Evolutionary conservation across 2,329 filamentous ascomycete species (phyloP).

Genomic region (Macroventuria anomochaeta): DNA sequence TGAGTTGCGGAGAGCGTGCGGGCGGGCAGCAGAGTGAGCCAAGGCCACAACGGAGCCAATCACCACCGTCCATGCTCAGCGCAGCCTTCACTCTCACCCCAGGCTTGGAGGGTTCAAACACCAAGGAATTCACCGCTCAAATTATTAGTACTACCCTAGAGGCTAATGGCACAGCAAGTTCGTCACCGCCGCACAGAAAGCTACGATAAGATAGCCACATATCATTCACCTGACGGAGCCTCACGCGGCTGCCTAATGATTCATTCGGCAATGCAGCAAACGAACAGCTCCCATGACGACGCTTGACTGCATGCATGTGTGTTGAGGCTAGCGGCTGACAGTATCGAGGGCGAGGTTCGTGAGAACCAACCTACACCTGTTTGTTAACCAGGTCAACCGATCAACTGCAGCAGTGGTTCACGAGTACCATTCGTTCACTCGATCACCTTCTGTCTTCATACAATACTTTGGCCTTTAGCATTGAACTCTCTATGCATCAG

Average conservation of each 20-base stretch:
- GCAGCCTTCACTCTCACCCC: neutral
- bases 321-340: neutral
- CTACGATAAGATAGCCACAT: neutral
- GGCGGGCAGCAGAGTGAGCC: conserved; percentile 12
- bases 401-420: too few relatives aligned
- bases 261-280: neutral
- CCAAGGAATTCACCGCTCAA: neutral
- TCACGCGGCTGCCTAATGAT: conserved; percentile 1
- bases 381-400: too few relatives aligned
- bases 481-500: neutral
- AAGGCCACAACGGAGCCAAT: conserved; percentile 15
- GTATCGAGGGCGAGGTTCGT: neutral
- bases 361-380: neutral
- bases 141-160: neutral
- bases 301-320: neutral
- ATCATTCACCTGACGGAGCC: conserved; percentile 1
- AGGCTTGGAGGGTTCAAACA: neutral
- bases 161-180: neutral
- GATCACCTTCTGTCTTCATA: too few relatives aligned
- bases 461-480: neutral
- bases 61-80: conserved; percentile 1
- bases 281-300: neutral
- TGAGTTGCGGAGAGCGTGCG: conserved; percentile 24
- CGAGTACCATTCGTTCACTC: too few relatives aligned
- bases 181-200: neutral